Evolutionary conservation across 441 rosid genomes (phyloP).

Genomic region (Corymbia citriodora): DNA sequence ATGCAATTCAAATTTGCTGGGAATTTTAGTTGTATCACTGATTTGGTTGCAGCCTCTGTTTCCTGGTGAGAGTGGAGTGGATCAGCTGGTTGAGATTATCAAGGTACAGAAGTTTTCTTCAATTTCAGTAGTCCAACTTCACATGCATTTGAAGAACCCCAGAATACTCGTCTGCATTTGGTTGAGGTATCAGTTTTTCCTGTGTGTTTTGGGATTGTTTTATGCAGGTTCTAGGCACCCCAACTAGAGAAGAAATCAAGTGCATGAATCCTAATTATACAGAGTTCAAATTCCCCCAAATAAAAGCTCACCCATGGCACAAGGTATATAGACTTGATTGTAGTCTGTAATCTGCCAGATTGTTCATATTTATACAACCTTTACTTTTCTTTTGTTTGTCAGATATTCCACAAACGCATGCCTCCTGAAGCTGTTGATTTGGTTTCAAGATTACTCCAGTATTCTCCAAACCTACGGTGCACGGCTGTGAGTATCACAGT

Average conservation of each 20-base stretch:
- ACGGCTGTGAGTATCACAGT: conserved; percentile 54
- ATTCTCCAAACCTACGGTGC: conserved; percentile 89
- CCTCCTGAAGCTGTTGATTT: conserved; percentile 96
- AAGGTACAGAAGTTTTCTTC: conserved; percentile 42
- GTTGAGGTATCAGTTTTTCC: neutral
- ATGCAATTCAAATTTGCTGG: neutral
- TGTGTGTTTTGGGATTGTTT: neutral
- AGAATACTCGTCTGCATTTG: neutral
- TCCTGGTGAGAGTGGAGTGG: conserved; percentile 94
- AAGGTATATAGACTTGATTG: conserved; percentile 43
- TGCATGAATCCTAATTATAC: conserved; percentile 99
- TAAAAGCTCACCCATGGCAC: conserved; percentile 97
- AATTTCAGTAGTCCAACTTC: neutral
- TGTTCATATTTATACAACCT: neutral
- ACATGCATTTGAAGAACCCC: neutral
- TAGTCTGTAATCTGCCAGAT: neutral
- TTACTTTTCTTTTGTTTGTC: conserved; percentile 3
- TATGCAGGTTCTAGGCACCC: conserved; percentile 89
- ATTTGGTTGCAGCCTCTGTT: conserved; percentile 67
- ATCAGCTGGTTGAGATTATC: conserved; percentile 98
- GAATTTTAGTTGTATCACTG: neutral
- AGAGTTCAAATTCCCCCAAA: conserved; percentile 91
- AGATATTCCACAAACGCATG: conserved; percentile 95
- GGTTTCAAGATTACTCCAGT: conserved; percentile 92
- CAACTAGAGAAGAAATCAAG: conserved; percentile 94